A percentile compares a stretch with the other conserved stretches of the same genome.
These are phyloP conservation scores for Penicillium sp. DNA, from an alignment of 2,329 filamentous ascomycete genomes.

Conservation along the genomic window DNA sequence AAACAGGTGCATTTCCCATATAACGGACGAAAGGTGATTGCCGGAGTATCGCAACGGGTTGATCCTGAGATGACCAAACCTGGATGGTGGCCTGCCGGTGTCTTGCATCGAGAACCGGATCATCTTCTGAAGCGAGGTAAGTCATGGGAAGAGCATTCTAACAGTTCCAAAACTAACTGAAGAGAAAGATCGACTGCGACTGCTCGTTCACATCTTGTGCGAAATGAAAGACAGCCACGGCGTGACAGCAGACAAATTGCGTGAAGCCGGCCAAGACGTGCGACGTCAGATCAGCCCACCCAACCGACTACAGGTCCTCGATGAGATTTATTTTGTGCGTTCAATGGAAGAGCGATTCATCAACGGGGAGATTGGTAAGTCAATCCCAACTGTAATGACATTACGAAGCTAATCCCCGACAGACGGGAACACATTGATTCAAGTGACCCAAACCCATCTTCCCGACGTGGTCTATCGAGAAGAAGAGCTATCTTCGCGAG, in stretches of 20 bases:
- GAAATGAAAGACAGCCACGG: constrained; percentile 34
- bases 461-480: constrained; percentile 16
- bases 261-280: constrained; percentile 35
- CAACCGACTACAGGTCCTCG: constrained; percentile 30
- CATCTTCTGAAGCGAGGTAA: constrained; percentile 34
- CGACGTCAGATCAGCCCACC: constrained; percentile 32
- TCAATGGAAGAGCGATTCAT: constrained; percentile 33
- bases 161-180: too few relatives aligned
- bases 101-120: constrained; percentile 34
- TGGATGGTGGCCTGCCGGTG: constrained; percentile 34
- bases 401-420: background rate
- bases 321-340: constrained; percentile 37
- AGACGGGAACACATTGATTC: constrained; percentile 22
- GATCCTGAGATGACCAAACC: constrained; percentile 36
- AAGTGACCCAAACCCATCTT: constrained; percentile 20
- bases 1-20: constrained; percentile 51
- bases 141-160: too few relatives aligned
- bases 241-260: constrained; percentile 33
- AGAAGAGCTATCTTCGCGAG: constrained; percentile 4
- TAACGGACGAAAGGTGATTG: constrained; percentile 39
- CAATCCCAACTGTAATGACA: background rate
- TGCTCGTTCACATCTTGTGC: constrained; percentile 36
- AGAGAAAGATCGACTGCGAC: constrained; percentile 25
- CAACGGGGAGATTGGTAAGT: constrained; percentile 30
- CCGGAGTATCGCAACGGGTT: constrained; percentile 29